Base-by-base conservation (phyloP, 208 protist genomes). In the Novymonas esmeraldas region DNA sequence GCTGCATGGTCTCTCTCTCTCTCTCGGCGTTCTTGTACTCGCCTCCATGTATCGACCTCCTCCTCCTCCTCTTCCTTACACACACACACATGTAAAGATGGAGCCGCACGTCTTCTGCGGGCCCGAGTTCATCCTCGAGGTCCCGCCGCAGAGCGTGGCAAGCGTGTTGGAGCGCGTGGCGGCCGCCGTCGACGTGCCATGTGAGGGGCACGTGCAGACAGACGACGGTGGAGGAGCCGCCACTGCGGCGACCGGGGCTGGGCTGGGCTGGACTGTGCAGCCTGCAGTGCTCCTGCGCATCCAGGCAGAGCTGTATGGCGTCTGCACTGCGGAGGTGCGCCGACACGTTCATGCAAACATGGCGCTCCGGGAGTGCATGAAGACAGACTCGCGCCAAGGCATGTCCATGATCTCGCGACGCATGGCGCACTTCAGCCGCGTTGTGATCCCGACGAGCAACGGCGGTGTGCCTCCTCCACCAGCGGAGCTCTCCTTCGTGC, bases 41-140 rank as follows among this genome's bases (percentile, higher is more conserved):
- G 28, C 22, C 13, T 10, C 22, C 22, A 51, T 24, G 14, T 51
- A 2, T 31, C 46, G 22, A 10, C 20, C 46, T 51, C 22, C 22
- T 13, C 46, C 7, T 5, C 9, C 22, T 31, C 22, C n/a, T 24
- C n/a, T n/a, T 4, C 2, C 22, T 14, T n/a, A 48, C 42, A 48
- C 18, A 51, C 46, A n/a, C n/a, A n/a, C n/a, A n/a, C n/a, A n/a
- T n/a, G n/a, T n/a, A n/a, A 41, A 18, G 28, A 83, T 93, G 22
- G 98, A 99, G 59, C 77, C 99, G 45, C 99, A 99, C 72, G 90
- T 99, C 10, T 85, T 99, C 36, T 99, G 96, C 82, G 98, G 82
- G 0, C 84, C 86, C 6, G 81, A 91, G 78, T 95, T 95, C 33
- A 57, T 85, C n/a, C 74, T 99, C 42, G 98, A 99, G 74, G 84